Conservation (phyloP, 2,329 filamentous ascomycete genomes). For the Penicillium sp. region DNA sequence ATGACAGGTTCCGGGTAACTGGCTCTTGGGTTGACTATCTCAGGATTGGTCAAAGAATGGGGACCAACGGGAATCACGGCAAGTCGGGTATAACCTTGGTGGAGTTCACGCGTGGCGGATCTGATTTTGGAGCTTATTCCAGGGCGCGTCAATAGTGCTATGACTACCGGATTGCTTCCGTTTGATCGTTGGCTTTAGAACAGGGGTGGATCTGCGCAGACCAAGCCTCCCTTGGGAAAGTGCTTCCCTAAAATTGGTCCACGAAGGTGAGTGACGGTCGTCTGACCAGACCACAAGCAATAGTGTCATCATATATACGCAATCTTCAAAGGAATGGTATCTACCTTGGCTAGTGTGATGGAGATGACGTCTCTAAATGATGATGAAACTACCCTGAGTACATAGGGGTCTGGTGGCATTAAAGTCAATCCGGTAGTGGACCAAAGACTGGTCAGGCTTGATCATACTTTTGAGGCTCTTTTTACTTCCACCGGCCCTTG, state of each 20-base stretch:
- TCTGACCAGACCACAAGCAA: no score
- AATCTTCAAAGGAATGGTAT: no score
- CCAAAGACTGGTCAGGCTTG: no score
- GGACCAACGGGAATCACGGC: background rate
- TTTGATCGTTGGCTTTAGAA: background rate
- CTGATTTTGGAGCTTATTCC: background rate
- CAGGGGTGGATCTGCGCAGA: background rate
- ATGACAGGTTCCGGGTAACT: constrained; percentile 7
- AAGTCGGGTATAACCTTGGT: background rate
- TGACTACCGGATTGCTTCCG: background rate
- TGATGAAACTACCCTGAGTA: no score
- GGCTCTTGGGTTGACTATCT: constrained; percentile 13
- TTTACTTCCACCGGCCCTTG: background rate
- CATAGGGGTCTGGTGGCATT: no score
- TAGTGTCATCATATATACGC: no score
- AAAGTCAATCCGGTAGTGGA: no score
- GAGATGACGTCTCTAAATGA: no score
- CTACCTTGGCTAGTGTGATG: no score
- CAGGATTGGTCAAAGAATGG: constrained; percentile 3
- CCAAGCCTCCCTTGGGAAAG: background rate
- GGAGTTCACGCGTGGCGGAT: background rate
- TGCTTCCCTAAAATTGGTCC: background rate
- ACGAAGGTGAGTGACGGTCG: no score
- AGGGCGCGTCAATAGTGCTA: background rate
- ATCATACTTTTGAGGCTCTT: background rate